Evolutionary conservation across 1,284 basidiomycete genomes (phyloP), one percentile per base, ranked within the genome.

Genomic region (Trichosporon sp.): DNA sequence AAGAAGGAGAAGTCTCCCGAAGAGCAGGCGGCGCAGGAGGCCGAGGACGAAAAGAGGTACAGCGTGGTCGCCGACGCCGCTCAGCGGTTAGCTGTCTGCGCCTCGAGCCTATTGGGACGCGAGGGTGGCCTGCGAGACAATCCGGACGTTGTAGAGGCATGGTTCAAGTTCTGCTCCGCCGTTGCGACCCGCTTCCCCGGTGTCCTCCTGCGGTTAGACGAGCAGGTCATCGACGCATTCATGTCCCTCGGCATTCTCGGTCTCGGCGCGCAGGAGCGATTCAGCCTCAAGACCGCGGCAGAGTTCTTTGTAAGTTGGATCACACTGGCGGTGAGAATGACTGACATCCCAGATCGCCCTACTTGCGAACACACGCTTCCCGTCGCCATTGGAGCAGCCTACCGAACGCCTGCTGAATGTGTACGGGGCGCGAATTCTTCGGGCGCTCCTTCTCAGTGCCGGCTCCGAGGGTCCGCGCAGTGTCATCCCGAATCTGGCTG

Each of bases 61-160:
- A 68, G 69, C 36, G 66, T 75, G 0, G 72, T 79, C 4, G 76
- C 69, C 2, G 74, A 77, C 65, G 85, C 85, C 0, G 78, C 91
- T 0, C 84, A 85, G 1, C 80, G 86, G 2, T 71, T 93, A 46
- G 74, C 91, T 23, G 84, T 86, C 63, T 84, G 86, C n/a, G 86
- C 86, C 0, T 75, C 92, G 65, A 75, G 73, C 4, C 76, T 83
- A 54, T 80, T 94, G 21, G 81, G 85, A 0, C 82, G 82, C 46
- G 82, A 84, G 0, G 86, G 85, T 0, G 86, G 84, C 7, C 90
- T 65, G 90, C 90, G 70, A 66, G 62, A 81, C 72, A 90, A 94
- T 73, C 92, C 92, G 0, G 92, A 95, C 74, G 86, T 95, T 27
- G 90, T 92, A 1, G 91, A 92, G 74, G 88, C 87, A 27, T 93